Evolutionary conservation across 208 protist genomes (phyloP), one percentile per base, ranked within the genome.

Genomic region (Zelonia costaricensis): DNA sequence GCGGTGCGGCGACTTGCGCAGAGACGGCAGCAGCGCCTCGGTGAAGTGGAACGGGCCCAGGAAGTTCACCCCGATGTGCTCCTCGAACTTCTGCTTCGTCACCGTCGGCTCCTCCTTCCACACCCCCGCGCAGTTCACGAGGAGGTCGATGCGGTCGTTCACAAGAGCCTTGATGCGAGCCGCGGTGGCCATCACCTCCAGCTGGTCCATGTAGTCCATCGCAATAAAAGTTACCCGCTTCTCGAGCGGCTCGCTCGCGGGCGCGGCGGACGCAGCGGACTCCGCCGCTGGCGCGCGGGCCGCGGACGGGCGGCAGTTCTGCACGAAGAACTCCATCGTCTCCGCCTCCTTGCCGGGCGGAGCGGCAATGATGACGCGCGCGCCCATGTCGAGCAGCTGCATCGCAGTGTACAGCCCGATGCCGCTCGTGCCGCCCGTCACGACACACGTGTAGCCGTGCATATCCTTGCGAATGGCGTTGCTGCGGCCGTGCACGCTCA

Each of bases 51-150:
- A 93, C 2, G 86, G 86, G 2, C 82, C 86, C 13, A 93, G 74
- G 36, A 90, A 93, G 69, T 93, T 93, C 12, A 86, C 67, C 33
- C 75, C 86, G 53, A 93, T 88, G 67, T 92, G 86, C 70, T 90
- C 80, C 53, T 92, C 86, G 44, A 88, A 80, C 22, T 74, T 64
- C 39, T 89, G 79, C 67, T 79, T 76, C n/a, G 80, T 86, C 23
- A 86, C 27, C 0, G 40, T 61, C 0, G 86, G 77, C 55, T 80
- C 79, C 62, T 90, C 86, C 27, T 62, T 74, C 80, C 80, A 90
- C n/a, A 93, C 63, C 49, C 71, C 86, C 25, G 82, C 86, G 56
- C 80, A 90, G 71, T 93, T 93, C 53, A 93, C 82, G 23, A 93
- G 71, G 8, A 89, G 47, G 65, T 93, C 83, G 57, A 93, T 62